Percentiles rank a stretch among this genome's conserved stretches.
These are phyloP conservation scores for Nakazawaea ambrosiae DNA, from an alignment of 805 yeast species.

Conservation along the genomic window DNA sequence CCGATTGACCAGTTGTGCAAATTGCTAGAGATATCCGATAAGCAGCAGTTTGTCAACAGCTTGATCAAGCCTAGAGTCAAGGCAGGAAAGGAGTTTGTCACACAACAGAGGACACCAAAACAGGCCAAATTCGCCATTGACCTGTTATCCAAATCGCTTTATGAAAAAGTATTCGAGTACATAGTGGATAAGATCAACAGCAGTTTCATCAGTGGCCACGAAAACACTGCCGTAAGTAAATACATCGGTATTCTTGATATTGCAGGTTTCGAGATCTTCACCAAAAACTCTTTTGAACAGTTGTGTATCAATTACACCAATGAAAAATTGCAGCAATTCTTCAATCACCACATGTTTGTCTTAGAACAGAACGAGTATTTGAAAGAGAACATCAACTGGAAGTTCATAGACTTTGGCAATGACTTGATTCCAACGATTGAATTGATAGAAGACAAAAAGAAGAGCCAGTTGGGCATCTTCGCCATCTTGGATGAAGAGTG, in stretches of 20 bases:
- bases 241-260: conserved; percentile 54
- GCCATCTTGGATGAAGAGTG: conserved; percentile 92
- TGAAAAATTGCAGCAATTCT: conserved; percentile 54
- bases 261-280: conserved; percentile 57
- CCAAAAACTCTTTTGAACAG: conserved; percentile 52
- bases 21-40: conserved; percentile 54
- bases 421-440: conserved; percentile 94
- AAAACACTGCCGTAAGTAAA: conserved; percentile 18
- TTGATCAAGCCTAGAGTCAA: conserved; percentile 76
- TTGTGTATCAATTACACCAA: conserved; percentile 55
- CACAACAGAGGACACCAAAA: conserved; percentile 67
- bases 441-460: conserved; percentile 63
- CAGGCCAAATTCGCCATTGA: conserved; percentile 81
- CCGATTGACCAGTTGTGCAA: conserved; percentile 46
- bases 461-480: conserved; percentile 66
- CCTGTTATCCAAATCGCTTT: conserved; percentile 80
- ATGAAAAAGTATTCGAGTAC: conserved; percentile 75
- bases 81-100: conserved; percentile 84
- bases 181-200: conserved; percentile 72
- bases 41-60: conserved; percentile 47
- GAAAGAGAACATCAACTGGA: conserved; percentile 55
- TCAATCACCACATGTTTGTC: conserved; percentile 56
- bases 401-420: conserved; percentile 87
- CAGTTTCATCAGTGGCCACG: conserved; percentile 36
- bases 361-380: conserved; percentile 54